Conservation (phyloP, 1,284 basidiomycete species). For the Retiboletus flavoniger region DNA sequence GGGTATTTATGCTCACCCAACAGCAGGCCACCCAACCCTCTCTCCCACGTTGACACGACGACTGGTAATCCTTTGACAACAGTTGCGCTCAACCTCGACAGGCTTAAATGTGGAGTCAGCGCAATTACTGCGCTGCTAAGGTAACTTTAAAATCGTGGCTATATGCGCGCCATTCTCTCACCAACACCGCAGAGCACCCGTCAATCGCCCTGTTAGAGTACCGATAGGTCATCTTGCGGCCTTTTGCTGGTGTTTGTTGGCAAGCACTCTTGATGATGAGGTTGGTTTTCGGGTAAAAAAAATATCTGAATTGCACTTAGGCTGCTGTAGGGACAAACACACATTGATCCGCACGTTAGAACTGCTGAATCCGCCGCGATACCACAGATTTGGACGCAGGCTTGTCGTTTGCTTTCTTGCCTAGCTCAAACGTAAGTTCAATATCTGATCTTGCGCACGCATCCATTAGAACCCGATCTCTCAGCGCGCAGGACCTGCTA, state of each 20-base stretch:
- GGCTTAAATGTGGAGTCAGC: conserved; percentile 52
- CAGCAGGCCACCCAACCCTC: conserved; percentile 11
- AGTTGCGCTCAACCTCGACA: conserved; percentile 59
- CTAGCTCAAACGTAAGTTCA: conserved; percentile 50
- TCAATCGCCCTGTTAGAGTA: conserved; percentile 67
- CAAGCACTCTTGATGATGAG: conserved; percentile 56
- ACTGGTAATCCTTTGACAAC: conserved; percentile 39
- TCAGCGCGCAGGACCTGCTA: conserved; percentile 52
- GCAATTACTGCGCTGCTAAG: conserved; percentile 55
- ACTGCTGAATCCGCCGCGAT: conserved; percentile 54
- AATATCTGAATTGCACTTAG: conserved; percentile 6
- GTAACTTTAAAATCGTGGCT: conserved; percentile 30
- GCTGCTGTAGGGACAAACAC: conserved; percentile 42
- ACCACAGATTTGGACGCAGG: conserved; percentile 53
- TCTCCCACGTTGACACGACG: conserved; percentile 10
- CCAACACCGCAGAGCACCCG: conserved; percentile 46
- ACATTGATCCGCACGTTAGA: conserved; percentile 49
- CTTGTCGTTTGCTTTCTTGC: conserved; percentile 49
- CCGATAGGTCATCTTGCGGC: conserved; percentile 64
- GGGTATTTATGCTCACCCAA: conserved; percentile 5
- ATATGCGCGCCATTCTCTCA: conserved; percentile 4
- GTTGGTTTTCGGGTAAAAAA: conserved; percentile 29
- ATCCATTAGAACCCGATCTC: conserved; percentile 9
- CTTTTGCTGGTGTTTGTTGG: conserved; percentile 53
- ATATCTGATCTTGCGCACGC: conserved; percentile 1